A percentile compares a stretch with the other conserved stretches of the same genome.
phyloP scores from a whole-genome alignment of 306 rosid species.

The Cucumis cinereus region DNA sequence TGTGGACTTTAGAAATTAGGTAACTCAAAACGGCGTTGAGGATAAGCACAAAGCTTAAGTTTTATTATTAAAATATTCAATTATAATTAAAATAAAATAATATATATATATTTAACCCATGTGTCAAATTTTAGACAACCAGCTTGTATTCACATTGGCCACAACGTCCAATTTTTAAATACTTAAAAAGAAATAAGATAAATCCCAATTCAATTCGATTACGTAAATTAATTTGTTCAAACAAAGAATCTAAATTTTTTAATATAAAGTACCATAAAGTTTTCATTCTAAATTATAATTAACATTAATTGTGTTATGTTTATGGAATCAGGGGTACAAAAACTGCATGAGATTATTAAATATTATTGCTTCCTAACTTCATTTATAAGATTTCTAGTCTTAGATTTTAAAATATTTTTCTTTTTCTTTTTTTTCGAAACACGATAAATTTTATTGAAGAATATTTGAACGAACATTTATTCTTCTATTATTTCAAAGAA shows the following conservation, averaged over 20 bases:
- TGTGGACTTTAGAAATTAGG: not conserved
- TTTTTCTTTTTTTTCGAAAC: too few relatives aligned
- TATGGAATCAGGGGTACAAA: not conserved
- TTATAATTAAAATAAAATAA: not conserved
- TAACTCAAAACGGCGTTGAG: conserved; percentile 3
- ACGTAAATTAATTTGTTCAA: not conserved
- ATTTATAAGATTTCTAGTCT: too few relatives aligned
- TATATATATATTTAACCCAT: not conserved
- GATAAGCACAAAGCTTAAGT: not conserved
- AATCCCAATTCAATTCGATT: not conserved
- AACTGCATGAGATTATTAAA: not conserved
- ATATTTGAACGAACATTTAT: too few relatives aligned
- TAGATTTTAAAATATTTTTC: too few relatives aligned
- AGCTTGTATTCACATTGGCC: not conserved
- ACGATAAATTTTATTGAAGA: too few relatives aligned
- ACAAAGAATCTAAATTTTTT: not conserved
- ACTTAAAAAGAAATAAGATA: not conserved
- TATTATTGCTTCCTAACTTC: not conserved
- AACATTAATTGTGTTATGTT: not conserved
- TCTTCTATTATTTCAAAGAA: too few relatives aligned
- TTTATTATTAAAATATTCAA: not conserved
- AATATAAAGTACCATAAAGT: not conserved
- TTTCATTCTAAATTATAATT: not conserved
- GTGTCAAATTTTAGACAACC: not conserved
- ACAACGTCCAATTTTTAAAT: not conserved